A percentile compares a stretch with the other conserved stretches of the same genome.
phyloP scores from a whole-genome alignment of 176 grass and related monocot species.

The Carex scoparia region DNA sequence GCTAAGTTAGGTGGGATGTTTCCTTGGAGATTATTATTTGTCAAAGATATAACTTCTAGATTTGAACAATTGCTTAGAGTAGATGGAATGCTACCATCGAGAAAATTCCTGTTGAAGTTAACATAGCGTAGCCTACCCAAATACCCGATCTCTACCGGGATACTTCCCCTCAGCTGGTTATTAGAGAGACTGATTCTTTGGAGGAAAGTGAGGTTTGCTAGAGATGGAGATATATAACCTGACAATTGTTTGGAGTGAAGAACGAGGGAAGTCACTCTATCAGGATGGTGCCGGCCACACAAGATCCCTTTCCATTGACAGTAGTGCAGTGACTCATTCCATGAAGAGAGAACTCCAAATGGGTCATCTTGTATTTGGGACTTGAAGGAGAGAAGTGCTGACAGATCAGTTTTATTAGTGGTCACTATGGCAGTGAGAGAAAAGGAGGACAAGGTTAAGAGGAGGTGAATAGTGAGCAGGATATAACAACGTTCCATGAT shows the following conservation, averaged over 20 bases:
- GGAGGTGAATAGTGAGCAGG: neutral
- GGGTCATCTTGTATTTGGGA: neutral
- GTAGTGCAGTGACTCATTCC: constrained; percentile 28
- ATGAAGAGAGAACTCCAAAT: constrained; percentile 21
- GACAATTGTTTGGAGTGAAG: constrained; percentile 2
- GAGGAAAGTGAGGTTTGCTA: constrained; percentile 47
- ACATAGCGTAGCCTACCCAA: neutral
- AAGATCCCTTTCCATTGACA: constrained; percentile 34
- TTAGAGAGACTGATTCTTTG: constrained; percentile 15
- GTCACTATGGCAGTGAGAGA: neutral
- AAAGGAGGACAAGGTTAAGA: neutral
- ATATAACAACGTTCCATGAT: neutral
- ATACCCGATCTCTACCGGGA: constrained; percentile 18
- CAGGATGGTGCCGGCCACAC: constrained; percentile 24
- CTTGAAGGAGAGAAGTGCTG: constrained; percentile 37
- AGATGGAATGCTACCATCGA: constrained; percentile 27
- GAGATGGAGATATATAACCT: neutral
- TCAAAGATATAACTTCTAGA: constrained; percentile 1
- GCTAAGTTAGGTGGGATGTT: constrained; percentile 19
- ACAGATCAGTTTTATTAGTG: neutral
- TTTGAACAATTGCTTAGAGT: constrained; percentile 25
- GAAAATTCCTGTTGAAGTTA: constrained; percentile 1
- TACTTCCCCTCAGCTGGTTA: constrained; percentile 17
- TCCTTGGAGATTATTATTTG: constrained; percentile 15
- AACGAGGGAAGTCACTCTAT: constrained; percentile 20